Percentiles rank a stretch among this genome's conserved stretches.
phyloP scores from a whole-genome alignment of 169 alveolate genomes.

The Plasmodium fragile region DNA sequence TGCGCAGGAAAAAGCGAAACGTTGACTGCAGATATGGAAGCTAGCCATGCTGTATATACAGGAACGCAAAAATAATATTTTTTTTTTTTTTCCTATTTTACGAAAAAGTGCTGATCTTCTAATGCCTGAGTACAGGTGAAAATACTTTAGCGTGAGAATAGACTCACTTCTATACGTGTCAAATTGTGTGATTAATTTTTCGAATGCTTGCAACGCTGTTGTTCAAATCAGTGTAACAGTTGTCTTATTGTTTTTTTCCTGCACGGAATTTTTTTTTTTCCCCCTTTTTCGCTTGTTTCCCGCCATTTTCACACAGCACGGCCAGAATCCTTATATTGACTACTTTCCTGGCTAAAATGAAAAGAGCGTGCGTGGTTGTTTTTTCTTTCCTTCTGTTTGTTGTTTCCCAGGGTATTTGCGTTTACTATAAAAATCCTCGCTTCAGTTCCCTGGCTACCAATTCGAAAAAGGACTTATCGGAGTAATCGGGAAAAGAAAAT shows the following conservation, averaged over 20 bases:
- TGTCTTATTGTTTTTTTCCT: not conserved
- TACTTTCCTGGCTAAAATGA: constrained; percentile 19
- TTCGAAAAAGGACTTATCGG: constrained; percentile 30
- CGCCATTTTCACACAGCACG: not conserved
- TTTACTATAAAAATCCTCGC: constrained; percentile 29
- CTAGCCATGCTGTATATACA: not conserved
- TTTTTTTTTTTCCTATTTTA: not conserved
- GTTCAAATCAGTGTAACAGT: not conserved
- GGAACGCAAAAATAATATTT: not conserved
- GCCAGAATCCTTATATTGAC: not conserved
- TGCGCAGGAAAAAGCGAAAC: not conserved
- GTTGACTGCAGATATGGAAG: not conserved
- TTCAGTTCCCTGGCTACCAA: constrained; percentile 29
- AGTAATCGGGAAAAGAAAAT: constrained; percentile 32
- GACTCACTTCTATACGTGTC: not conserved
- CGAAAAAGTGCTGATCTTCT: not conserved
- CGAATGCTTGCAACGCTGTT: not conserved
- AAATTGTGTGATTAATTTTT: not conserved
- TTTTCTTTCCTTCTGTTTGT: constrained; percentile 21
- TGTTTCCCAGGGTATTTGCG: not conserved
- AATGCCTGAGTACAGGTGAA: not conserved
- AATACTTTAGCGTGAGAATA: not conserved
- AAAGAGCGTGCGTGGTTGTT: constrained; percentile 9
- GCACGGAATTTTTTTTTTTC: not conserved
- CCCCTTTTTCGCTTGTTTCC: not conserved